Conservation (phyloP, 192 early-diverging fungal species). For the Radiomyces spectabilis region DNA sequence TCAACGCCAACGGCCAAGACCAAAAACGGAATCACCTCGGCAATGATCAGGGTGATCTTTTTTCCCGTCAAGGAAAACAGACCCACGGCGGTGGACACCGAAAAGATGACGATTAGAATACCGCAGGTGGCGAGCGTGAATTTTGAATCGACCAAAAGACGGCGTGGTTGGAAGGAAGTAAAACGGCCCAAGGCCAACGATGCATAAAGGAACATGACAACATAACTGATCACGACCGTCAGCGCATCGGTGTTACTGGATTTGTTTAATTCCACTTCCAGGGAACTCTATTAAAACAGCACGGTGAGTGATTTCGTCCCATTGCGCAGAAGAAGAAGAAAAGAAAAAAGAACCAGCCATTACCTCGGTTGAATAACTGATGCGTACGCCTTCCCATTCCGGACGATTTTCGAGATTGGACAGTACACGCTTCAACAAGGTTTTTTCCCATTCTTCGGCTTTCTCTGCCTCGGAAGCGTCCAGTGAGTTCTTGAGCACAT, state of each 20-base stretch:
- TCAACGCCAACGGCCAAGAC: conserved; percentile 63
- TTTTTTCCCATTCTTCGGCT: conserved; percentile 50
- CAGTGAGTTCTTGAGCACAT: conserved; percentile 48
- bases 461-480: conserved; percentile 22
- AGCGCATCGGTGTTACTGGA: conserved; percentile 52
- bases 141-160: conserved; percentile 51
- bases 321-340: no score
- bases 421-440: conserved; percentile 31
- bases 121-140: conserved; percentile 52
- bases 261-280: conserved; percentile 52
- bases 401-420: conserved; percentile 8
- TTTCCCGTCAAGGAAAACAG: conserved; percentile 52
- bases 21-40: conserved; percentile 62
- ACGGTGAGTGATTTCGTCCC: no score
- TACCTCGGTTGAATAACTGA: conserved; percentile 54
- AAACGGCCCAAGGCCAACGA: conserved; percentile 49
- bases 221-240: conserved; percentile 48
- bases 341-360: background rate
- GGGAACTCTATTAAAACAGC: conserved; percentile 29
- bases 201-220: conserved; percentile 60
- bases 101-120: conserved; percentile 51
- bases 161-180: conserved; percentile 23
- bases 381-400: conserved; percentile 28
- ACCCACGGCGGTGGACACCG: conserved; percentile 53
- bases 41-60: conserved; percentile 59